phyloP scores from a whole-genome alignment of 2,329 filamentous ascomycete species.

The Epichloe typhina region DNA sequence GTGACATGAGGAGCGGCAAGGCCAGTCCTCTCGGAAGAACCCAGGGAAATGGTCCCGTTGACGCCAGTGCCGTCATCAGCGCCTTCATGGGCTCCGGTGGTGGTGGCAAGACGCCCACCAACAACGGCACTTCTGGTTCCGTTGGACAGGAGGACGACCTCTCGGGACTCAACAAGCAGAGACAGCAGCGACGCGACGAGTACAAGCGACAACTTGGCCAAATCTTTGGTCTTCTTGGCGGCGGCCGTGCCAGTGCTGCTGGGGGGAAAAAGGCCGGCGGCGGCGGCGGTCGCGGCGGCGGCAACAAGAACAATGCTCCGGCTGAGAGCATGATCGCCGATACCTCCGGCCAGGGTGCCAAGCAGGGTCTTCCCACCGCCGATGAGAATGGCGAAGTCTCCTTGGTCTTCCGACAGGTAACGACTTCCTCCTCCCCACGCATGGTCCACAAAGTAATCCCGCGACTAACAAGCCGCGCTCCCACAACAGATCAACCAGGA shows the following conservation, averaged over 20 bases:
- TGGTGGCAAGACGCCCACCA: slow-evolving; percentile 19
- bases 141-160: slow-evolving; percentile 32
- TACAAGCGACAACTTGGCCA: slow-evolving; percentile 18
- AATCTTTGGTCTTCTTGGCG: slow-evolving; percentile 14
- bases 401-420: slow-evolving; percentile 45
- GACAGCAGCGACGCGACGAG: slow-evolving; percentile 9
- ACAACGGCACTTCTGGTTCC: slow-evolving; percentile 23
- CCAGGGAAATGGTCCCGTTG: slow-evolving; percentile 43
- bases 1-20: slow-evolving; percentile 40
- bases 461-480: neutral
- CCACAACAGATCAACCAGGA: slow-evolving; percentile 54
- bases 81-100: slow-evolving; percentile 43
- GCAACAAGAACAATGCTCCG: slow-evolving; percentile 26
- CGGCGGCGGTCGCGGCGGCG: slow-evolving; percentile 13
- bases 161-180: slow-evolving; percentile 11
- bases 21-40: slow-evolving; percentile 51
- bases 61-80: slow-evolving; percentile 41
- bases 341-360: slow-evolving; percentile 39
- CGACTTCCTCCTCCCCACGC: slow-evolving; percentile 8
- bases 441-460: neutral
- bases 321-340: slow-evolving; percentile 40
- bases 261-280: neutral
- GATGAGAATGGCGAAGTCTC: slow-evolving; percentile 46
- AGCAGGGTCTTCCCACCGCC: slow-evolving; percentile 44
- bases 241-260: neutral